Percentiles rank a stretch among this genome's conserved stretches.
These are phyloP conservation scores for Magnolia sinica DNA, from an alignment of 164 flowering plant genomes.

Conservation along the genomic window DNA sequence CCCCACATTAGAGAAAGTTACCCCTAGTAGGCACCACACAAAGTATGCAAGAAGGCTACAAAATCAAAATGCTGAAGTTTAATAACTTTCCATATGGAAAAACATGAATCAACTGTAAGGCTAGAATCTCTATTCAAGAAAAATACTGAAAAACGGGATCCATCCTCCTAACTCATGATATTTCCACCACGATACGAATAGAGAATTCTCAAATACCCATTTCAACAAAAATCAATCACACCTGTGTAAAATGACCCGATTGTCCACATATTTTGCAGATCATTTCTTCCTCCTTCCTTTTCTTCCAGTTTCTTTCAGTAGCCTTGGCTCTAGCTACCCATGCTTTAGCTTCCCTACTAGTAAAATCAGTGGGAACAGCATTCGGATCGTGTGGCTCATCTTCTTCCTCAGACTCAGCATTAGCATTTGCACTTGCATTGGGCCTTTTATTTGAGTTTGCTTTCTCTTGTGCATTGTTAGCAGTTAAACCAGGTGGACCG, in stretches of 20 bases:
- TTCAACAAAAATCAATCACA: constrained; percentile 20
- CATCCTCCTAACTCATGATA: not conserved
- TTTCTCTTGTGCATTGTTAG: constrained; percentile 37
- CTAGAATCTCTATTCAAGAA: not conserved
- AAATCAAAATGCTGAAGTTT: too few relatives aligned
- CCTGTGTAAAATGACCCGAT: constrained; percentile 98
- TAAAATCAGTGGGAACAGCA: constrained; percentile 99
- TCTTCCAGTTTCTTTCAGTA: constrained; percentile 99
- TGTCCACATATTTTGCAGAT: constrained; percentile 98
- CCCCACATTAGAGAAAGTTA: too few relatives aligned
- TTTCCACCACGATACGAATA: not conserved
- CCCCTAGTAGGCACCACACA: too few relatives aligned
- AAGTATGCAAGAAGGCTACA: too few relatives aligned
- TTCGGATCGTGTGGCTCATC: constrained; percentile 84
- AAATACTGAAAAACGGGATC: not conserved
- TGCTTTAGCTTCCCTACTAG: constrained; percentile 96
- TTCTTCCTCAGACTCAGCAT: constrained; percentile 60
- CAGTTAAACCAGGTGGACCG: constrained; percentile 61
- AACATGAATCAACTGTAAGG: not conserved
- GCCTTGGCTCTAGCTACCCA: constrained; percentile 99
- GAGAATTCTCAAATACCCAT: too few relatives aligned
- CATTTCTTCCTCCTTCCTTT: constrained; percentile 98
- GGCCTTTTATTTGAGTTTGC: constrained; percentile 51
- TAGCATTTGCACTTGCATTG: constrained; percentile 27
- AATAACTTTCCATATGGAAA: not conserved